Percentiles rank a stretch among this genome's conserved stretches.
phyloP scores from a whole-genome alignment of 192 early-diverging fungal species.

The Physocladia obscura region DNA sequence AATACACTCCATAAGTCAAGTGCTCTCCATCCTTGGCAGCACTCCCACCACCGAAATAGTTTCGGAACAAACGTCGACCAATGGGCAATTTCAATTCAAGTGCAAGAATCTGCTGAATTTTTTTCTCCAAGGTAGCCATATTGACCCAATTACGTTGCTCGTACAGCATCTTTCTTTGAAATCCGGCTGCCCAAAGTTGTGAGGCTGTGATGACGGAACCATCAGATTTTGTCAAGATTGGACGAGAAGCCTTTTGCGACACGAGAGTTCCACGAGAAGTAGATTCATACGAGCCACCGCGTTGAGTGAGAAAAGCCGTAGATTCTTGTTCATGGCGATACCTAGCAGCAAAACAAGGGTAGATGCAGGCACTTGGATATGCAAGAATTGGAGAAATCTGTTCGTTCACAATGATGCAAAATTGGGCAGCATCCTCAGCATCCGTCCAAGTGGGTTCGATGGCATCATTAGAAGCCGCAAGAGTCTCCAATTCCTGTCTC shows the following conservation, averaged over 20 bases:
- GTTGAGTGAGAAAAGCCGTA: not conserved
- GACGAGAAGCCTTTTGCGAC: not conserved
- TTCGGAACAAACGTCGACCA: not conserved
- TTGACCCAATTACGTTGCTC: constrained; percentile 6
- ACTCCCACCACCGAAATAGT: not conserved
- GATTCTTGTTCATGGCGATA: not conserved
- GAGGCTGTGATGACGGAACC: not conserved
- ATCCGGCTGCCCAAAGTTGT: not conserved
- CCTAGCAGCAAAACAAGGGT: not conserved
- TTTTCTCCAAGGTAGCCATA: constrained; percentile 5
- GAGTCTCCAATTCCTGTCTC: not conserved
- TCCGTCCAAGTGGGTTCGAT: not conserved
- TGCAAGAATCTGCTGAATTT: not conserved
- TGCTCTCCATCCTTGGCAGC: not conserved
- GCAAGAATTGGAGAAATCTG: not conserved
- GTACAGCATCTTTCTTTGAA: not conserved
- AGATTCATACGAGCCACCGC: not conserved
- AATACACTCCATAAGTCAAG: not conserved
- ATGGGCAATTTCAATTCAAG: not conserved
- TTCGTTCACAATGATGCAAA: not conserved
- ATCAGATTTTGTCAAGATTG: not conserved
- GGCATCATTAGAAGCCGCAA: not conserved
- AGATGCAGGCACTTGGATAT: not conserved
- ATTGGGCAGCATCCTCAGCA: not conserved
- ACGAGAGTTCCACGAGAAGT: not conserved